Evolutionary conservation across 2,329 filamentous ascomycete genomes (phyloP).

Genomic region (Monosporascus cannonballus): DNA sequence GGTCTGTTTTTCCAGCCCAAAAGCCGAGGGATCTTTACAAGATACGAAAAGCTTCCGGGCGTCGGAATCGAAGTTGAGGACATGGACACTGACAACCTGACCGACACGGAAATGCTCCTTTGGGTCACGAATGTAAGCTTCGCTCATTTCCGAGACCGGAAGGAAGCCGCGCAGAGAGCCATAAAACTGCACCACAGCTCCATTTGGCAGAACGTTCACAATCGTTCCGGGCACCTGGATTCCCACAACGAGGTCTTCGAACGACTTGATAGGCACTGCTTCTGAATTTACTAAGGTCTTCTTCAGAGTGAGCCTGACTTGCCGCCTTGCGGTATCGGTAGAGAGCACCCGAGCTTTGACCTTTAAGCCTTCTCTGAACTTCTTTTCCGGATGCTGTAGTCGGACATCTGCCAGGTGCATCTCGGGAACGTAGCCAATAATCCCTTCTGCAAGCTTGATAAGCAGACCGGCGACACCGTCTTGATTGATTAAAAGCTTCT

Average conservation of each 20-base stretch:
- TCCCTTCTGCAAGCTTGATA: constrained; percentile 77
- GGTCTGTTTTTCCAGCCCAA: constrained; percentile 68
- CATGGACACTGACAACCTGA: constrained; percentile 85
- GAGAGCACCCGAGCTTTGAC: constrained; percentile 85
- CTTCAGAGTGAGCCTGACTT: constrained; percentile 84
- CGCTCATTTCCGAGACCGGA: constrained; percentile 95
- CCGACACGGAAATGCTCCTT: constrained; percentile 82
- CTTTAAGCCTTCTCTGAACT: constrained; percentile 80
- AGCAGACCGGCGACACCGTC: constrained; percentile 77
- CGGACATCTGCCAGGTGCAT: constrained; percentile 83
- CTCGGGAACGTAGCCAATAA: constrained; percentile 82
- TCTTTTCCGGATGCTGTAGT: constrained; percentile 90
- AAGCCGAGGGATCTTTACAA: constrained; percentile 81
- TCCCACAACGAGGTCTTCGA: constrained; percentile 66
- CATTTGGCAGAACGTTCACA: constrained; percentile 69
- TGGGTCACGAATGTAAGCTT: constrained; percentile 87
- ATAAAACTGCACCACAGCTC: constrained; percentile 91
- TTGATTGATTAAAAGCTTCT: constrained; percentile 74
- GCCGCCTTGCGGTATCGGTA: constrained; percentile 65
- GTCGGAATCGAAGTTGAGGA: constrained; percentile 72
- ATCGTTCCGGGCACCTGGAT: constrained; percentile 82
- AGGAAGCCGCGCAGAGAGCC: constrained; percentile 78
- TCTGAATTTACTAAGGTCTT: constrained; percentile 93
- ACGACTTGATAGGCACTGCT: constrained; percentile 68
- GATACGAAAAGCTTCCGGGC: constrained; percentile 74